These are phyloP conservation scores for Monosporascus cannonballus DNA, from an alignment of 2,329 filamentous ascomycete species.

Conservation along the genomic window DNA sequence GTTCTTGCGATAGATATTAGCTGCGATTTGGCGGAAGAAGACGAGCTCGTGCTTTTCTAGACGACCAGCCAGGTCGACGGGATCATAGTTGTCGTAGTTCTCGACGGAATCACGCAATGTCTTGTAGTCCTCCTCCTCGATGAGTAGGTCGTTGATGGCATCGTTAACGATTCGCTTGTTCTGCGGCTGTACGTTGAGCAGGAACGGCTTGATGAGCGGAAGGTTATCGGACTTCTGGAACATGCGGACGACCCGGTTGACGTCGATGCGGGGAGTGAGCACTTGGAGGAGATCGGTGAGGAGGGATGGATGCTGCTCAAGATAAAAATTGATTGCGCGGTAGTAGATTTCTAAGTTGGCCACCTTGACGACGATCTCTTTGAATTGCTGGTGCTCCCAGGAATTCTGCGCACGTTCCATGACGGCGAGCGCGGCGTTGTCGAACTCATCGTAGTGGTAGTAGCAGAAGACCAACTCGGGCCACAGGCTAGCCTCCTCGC, in stretches of 20 bases:
- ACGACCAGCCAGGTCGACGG: constrained; percentile 82
- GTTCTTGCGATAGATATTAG: constrained; percentile 98
- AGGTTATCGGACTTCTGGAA: constrained; percentile 98
- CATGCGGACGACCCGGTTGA: constrained; percentile 98
- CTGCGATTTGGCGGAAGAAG: constrained; percentile 98
- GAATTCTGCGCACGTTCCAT: constrained; percentile 97
- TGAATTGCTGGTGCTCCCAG: constrained; percentile 99
- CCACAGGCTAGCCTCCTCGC: constrained; percentile 93
- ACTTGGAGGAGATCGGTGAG: constrained; percentile 92
- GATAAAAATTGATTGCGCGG: constrained; percentile 91
- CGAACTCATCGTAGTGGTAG: constrained; percentile 96
- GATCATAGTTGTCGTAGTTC: constrained; percentile 99
- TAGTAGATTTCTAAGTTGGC: constrained; percentile 99
- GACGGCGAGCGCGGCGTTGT: constrained; percentile 93
- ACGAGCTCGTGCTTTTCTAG: constrained; percentile 97
- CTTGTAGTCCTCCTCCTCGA: constrained; percentile 99
- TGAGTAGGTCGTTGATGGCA: constrained; percentile 94
- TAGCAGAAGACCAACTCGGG: constrained; percentile 97
- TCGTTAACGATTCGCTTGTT: constrained; percentile 99
- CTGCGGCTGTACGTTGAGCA: constrained; percentile 90
- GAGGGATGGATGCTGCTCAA: constrained; percentile 92
- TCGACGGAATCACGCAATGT: constrained; percentile 94
- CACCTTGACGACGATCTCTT: constrained; percentile 96
- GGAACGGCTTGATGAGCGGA: constrained; percentile 96
- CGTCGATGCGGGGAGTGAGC: constrained; percentile 88